phyloP scores from a whole-genome alignment of 2,329 filamentous ascomycete genomes.

The Beauveria sp. region DNA sequence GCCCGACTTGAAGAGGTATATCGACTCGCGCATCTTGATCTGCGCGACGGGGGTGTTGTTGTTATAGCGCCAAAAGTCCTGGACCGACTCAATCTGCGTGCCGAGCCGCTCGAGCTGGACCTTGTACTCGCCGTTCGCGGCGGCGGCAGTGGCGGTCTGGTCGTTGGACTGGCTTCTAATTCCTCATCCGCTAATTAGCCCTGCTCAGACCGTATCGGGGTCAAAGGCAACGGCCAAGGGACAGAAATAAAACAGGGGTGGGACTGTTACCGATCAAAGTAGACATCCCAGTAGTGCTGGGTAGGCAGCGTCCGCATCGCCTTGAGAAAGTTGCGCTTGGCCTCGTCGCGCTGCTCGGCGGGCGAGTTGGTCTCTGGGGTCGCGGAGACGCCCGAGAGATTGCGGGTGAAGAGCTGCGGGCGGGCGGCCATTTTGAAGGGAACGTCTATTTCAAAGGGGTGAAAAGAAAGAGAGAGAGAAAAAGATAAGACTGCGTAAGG shows the following conservation, averaged over 20 bases:
- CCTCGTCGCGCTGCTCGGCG: slow-evolving; percentile 65
- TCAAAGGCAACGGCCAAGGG: background rate
- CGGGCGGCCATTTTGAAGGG: slow-evolving; percentile 43
- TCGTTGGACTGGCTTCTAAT: slow-evolving; percentile 34
- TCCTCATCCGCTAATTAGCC: no score
- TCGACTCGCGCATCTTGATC: slow-evolving; percentile 68
- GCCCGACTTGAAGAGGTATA: slow-evolving; percentile 73
- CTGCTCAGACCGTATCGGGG: no score
- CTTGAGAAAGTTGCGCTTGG: slow-evolving; percentile 77
- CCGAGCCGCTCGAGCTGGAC: slow-evolving; percentile 54
- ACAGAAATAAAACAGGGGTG: background rate
- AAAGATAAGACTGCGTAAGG: background rate
- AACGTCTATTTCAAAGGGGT: no score
- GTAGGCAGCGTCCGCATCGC: slow-evolving; percentile 65
- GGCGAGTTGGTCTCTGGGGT: slow-evolving; percentile 57
- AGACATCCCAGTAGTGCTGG: slow-evolving; percentile 74
- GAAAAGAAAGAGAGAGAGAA: background rate
- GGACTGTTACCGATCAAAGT: slow-evolving; percentile 48
- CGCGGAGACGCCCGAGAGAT: slow-evolving; percentile 55
- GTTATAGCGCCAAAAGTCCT: slow-evolving; percentile 78
- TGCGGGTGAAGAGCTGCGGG: slow-evolving; percentile 53
- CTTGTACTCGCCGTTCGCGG: slow-evolving; percentile 37
- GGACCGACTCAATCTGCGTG: slow-evolving; percentile 65
- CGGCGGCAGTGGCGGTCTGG: slow-evolving; percentile 27
- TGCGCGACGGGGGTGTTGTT: slow-evolving; percentile 73